phyloP scores from a whole-genome alignment of 78 protist genomes.

The Dictyostelium capitatum region DNA sequence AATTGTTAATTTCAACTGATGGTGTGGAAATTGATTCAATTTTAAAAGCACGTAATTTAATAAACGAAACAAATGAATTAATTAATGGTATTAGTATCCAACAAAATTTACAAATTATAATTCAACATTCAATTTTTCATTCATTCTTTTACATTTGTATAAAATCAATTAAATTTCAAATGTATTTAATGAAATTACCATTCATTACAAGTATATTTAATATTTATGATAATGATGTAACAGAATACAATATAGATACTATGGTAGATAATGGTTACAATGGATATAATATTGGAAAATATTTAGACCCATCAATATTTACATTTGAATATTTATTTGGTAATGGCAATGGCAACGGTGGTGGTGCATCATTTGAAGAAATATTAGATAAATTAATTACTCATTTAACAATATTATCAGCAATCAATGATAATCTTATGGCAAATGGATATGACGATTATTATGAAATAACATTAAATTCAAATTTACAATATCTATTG shows the following conservation, averaged over 20 bases:
- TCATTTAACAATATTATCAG: background rate
- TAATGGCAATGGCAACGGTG: no score
- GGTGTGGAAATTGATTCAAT: no score
- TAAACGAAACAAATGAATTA: no score
- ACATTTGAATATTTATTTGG: background rate
- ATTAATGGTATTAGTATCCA: no score
- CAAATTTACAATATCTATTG: background rate
- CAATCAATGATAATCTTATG: background rate
- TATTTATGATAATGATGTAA: background rate
- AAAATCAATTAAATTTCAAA: background rate
- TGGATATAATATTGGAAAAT: background rate
- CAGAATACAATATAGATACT: background rate
- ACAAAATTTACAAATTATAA: no score
- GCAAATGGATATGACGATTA: background rate
- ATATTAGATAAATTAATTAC: background rate
- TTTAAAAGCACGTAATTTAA: no score
- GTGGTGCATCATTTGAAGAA: background rate
- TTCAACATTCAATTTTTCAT: background rate
- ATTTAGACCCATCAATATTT: background rate
- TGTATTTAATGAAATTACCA: background rate
- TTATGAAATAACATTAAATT: background rate
- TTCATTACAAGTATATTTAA: background rate
- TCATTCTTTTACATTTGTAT: background rate
- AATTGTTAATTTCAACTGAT: no score
- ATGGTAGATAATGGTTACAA: background rate